Percentiles rank a stretch among this genome's conserved stretches.
phyloP scores from a whole-genome alignment of 2,329 filamentous ascomycete genomes.

The Bimuria novae-zelandiae region DNA sequence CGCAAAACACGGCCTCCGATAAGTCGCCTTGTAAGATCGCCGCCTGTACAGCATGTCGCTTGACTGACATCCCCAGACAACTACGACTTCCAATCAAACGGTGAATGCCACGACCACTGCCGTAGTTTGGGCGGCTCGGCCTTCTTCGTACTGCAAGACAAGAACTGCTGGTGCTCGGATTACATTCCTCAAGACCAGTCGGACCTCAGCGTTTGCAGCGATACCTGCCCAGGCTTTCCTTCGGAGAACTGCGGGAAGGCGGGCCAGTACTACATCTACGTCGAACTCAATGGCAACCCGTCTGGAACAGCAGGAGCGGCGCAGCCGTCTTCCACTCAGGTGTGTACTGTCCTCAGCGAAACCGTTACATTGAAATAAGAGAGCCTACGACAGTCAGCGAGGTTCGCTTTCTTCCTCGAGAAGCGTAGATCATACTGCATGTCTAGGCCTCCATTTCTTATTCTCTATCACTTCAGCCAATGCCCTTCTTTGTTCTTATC shows the following conservation, averaged over 20 bases:
- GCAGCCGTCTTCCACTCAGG: slow-evolving; percentile 26
- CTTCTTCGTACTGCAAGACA: slow-evolving; percentile 69
- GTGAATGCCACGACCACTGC: slow-evolving; percentile 68
- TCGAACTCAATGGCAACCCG: slow-evolving; percentile 55
- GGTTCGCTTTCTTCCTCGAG: slow-evolving; percentile 23
- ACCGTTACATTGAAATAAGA: slow-evolving; percentile 18
- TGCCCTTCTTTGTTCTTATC: slow-evolving; percentile 8
- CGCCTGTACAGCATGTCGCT: neutral
- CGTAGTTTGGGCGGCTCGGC: slow-evolving; percentile 56
- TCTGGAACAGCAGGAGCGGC: slow-evolving; percentile 60
- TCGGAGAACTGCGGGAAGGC: slow-evolving; percentile 67
- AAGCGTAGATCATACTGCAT: slow-evolving; percentile 17
- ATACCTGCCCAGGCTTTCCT: slow-evolving; percentile 70
- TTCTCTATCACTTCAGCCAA: neutral
- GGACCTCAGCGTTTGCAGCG: slow-evolving; percentile 57
- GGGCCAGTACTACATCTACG: slow-evolving; percentile 65
- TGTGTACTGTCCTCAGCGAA: slow-evolving; percentile 30
- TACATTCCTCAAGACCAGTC: slow-evolving; percentile 59
- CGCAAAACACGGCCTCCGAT: slow-evolving; percentile 48
- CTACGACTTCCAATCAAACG: slow-evolving; percentile 65
- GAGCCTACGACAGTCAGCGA: slow-evolving; percentile 35
- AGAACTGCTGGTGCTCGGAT: slow-evolving; percentile 76
- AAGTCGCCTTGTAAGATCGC: slow-evolving; percentile 40
- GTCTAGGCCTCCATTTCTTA: neutral
- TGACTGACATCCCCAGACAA: slow-evolving; percentile 20